Percentiles rank a stretch among this genome's conserved stretches.
Conservation (phyloP, 2,329 filamentous ascomycete species). For the Paradendryphiella salina region DNA sequence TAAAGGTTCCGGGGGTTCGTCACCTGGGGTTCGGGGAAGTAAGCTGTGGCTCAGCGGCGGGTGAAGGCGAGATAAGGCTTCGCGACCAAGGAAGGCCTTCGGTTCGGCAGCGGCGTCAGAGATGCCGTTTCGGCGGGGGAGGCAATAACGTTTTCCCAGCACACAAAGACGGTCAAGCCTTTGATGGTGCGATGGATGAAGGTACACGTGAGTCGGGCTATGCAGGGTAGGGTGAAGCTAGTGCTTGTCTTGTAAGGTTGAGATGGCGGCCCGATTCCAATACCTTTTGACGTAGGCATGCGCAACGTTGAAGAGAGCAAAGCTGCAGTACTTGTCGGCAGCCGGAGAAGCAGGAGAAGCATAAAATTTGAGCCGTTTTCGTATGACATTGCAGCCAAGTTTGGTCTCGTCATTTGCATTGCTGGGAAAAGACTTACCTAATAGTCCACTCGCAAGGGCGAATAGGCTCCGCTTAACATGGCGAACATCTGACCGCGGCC, state of each 20-base stretch:
- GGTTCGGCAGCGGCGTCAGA: constrained; percentile 18
- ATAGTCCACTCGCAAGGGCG: constrained; percentile 36
- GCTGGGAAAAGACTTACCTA: constrained; percentile 41
- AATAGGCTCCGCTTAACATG: constrained; percentile 42
- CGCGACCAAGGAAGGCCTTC: constrained; percentile 23
- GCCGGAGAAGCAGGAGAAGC: constrained; percentile 45
- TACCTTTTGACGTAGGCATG: constrained; percentile 14
- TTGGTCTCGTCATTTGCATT: constrained; percentile 33
- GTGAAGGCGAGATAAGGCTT: constrained; percentile 27
- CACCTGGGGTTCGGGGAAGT: constrained; percentile 9
- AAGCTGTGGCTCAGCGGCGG: constrained; percentile 16
- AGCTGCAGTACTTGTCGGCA: constrained; percentile 17
- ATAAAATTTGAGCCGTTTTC: constrained; percentile 21
- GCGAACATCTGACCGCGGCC: constrained; percentile 31
- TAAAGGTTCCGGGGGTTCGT: constrained; percentile 18
- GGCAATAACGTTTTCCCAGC: constrained; percentile 23
- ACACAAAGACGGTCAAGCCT: constrained; percentile 7
- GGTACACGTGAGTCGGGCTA: constrained; percentile 33
- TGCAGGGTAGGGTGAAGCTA: constrained; percentile 27
- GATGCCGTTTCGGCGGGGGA: constrained; percentile 32
- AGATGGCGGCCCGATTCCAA: constrained; percentile 8
- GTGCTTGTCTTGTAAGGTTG: constrained; percentile 8
- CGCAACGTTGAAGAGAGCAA: constrained; percentile 4
- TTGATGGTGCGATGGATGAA: constrained; percentile 21
- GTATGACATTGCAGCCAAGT: constrained; percentile 34